phyloP scores from a whole-genome alignment of 2,329 filamentous ascomycete genomes.

The Hypoxylon sp. region DNA sequence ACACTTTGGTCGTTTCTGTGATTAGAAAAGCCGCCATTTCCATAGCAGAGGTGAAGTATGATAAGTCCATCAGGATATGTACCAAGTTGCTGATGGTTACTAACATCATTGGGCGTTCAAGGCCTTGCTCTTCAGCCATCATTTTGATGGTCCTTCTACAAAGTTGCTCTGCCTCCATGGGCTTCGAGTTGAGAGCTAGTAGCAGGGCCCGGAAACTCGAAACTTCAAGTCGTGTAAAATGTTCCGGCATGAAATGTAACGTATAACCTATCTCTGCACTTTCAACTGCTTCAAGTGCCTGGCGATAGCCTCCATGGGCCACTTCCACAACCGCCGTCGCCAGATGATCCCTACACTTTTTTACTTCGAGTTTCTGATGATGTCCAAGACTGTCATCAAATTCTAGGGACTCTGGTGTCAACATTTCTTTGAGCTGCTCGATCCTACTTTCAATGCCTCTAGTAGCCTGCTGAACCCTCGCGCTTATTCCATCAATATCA shows the following conservation, averaged over 20 bases:
- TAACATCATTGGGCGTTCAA: background rate
- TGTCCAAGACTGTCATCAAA: background rate
- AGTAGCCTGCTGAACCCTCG: background rate
- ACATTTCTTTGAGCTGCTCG: background rate
- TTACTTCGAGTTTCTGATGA: background rate
- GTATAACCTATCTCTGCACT: background rate
- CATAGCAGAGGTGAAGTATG: background rate
- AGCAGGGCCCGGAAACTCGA: slow-evolving; percentile 4
- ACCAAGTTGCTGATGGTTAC: slow-evolving; percentile 7
- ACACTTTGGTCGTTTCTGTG: background rate
- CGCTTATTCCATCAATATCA: background rate
- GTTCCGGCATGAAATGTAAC: background rate
- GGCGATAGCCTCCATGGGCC: background rate
- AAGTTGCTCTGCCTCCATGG: slow-evolving; percentile 4
- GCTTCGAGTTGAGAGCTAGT: slow-evolving; percentile 4
- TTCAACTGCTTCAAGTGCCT: background rate
- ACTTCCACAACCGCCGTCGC: background rate
- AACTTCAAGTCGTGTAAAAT: slow-evolving; percentile 4
- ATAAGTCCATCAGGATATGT: background rate
- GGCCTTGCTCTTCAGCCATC: background rate
- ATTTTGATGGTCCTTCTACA: background rate
- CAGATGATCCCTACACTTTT: background rate
- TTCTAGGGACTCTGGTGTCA: background rate
- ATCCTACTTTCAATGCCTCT: background rate
- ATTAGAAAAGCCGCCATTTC: background rate